Evolutionary conservation across 1,284 basidiomycete genomes (phyloP), one percentile per base, ranked within the genome.

Genomic region (Tilletia horrida): DNA sequence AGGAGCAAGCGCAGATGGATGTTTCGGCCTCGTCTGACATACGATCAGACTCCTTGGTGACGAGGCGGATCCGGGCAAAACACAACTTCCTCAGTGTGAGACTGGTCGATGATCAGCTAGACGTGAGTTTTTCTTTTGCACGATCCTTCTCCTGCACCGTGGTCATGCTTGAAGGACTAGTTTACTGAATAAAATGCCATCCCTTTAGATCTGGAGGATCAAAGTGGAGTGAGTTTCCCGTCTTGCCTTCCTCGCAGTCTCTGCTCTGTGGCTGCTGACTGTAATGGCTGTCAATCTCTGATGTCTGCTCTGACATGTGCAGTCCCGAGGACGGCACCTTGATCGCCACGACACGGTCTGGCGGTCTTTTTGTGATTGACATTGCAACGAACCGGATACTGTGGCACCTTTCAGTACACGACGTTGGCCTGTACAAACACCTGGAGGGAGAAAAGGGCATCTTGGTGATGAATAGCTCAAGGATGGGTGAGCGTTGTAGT

Each of bases 331-430:
- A 59, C 3, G 31, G 55, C 8, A 59, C 55, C 16, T 16, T 59
- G 13, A 59, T 59, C 55, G 55, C 55, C 6, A 59, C 55, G 11
- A 59, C 55, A 8, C 23, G 55, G 16, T 31, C 13, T 13, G 55
- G 55, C 8, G 55, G 55, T 59, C 55, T 59, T 18, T 40, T 31
- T 35, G 55, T 59, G 27, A 18, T 59, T 29, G 55, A 59, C n/a
- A 35, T 59, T 18, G n/a, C 2, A 31, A 59, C 55, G 13, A 40
- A 21, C 27, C 27, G 31, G 27, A 35, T 40, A 16, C 9, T 59
- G 6, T 59, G 55, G 55, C 27, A 59, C 18, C 29, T 59, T 7
- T 25, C 18, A 8, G 16, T 16, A 14, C 14, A 35, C 3, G 18
- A 35, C 18, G 31, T 59, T 9, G 29, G 29, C 55, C 16, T 29